Evolutionary conservation across 805 yeast species (phyloP), one percentile per base, ranked within the genome.

Genomic region (Zygotorulaspora sp.): DNA sequence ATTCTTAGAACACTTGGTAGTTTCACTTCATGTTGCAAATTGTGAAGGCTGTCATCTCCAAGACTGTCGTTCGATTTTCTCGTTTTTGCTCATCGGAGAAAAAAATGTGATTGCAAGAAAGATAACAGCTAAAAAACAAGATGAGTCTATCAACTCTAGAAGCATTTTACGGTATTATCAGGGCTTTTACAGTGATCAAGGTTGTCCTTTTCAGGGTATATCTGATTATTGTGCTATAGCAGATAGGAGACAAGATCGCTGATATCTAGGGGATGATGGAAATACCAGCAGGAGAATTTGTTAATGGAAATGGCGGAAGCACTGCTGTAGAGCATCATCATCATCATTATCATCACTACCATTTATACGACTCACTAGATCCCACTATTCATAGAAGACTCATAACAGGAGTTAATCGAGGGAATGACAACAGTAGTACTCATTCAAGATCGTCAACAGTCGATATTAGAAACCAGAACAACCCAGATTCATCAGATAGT

Each of bases 291-390:
- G 34, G 12, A 21, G 23, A 10, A 21, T 21, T 21, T 12, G 9
- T 32, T 10, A 19, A 18, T 8, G 15, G 30, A 5, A 26, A 26
- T 8, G 30, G 30, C 5, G 30, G 15, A 12, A 26, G 24, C 22
- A 34, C 27, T 26, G 48, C 45, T n/a, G 43, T 41, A 19, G 35
- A 35, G 17, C 43, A 37, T 21, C 54, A 50, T 31, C 50, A 50
- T 16, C 53, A 49, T 18, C 53, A 52, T 37, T 46, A 52, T 33
- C 48, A 46, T 25, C 48, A 49, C 21, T 37, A 49, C 22, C 44
- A 44, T 19, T 40, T 43, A 18, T 33, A 38, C 17, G 30, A 35
- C 10, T 30, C 39, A 14, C 40, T 35, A 33, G 32, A 35, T 23
- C 33, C 35, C 11, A 38, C 22, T 16, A 25, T 35, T 18, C 41